Percentiles rank a stretch among this genome's conserved stretches.
phyloP scores from a whole-genome alignment of 2,329 filamentous ascomycete species.

The Venturia oleaginea region DNA sequence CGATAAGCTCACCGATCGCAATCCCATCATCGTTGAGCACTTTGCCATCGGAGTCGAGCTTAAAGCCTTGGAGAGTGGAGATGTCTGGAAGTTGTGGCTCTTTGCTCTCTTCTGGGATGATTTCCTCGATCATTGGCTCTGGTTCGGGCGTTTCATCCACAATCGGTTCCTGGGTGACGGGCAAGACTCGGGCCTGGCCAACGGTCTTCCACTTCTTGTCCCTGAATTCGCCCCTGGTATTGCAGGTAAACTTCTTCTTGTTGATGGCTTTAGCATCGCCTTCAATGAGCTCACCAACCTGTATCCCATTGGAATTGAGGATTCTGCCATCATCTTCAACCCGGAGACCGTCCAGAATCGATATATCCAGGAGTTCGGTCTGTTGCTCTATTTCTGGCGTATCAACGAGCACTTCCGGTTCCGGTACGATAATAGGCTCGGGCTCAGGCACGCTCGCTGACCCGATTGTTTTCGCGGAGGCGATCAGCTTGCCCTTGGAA shows the following conservation, averaged over 20 bases:
- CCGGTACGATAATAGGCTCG: constrained; percentile 22
- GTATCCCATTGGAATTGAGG: constrained; percentile 40
- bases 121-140: constrained; percentile 33
- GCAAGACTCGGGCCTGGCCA: constrained; percentile 44
- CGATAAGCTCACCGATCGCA: constrained; percentile 42
- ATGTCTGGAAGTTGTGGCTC: constrained; percentile 30
- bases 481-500: constrained; percentile 43
- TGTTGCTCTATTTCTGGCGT: constrained; percentile 32
- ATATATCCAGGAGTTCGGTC: constrained; percentile 32
- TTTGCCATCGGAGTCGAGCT: constrained; percentile 50
- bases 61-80: constrained; percentile 42
- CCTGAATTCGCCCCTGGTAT: constrained; percentile 32
- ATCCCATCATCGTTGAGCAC: constrained; percentile 45
- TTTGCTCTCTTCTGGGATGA: constrained; percentile 9
- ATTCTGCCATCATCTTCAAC: constrained; percentile 49
- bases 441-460: constrained; percentile 49
- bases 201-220: constrained; percentile 36
- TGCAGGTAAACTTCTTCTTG: constrained; percentile 36
- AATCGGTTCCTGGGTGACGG: constrained; percentile 39
- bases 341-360: constrained; percentile 40
- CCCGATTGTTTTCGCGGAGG: constrained; percentile 63
- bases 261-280: constrained; percentile 44
- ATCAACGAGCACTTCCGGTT: constrained; percentile 28
- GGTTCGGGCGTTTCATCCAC: constrained; percentile 35
- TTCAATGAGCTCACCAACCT: constrained; percentile 41